These are phyloP conservation scores for Dendrobium catenatum DNA, from an alignment of 106 monocot species.

Conservation along the genomic window DNA sequence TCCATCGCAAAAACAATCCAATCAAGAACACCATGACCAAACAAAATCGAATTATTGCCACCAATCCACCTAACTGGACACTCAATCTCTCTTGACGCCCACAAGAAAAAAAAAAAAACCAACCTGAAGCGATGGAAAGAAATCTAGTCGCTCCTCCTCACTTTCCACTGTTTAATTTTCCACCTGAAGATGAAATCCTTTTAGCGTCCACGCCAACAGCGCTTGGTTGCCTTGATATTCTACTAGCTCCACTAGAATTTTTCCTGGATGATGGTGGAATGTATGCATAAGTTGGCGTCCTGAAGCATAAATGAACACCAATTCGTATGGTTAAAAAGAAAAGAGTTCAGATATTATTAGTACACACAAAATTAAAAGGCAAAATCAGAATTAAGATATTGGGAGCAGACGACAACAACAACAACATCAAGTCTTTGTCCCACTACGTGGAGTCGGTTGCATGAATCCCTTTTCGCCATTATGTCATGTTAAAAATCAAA, in stretches of 20 bases:
- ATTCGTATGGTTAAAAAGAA: too few species aligned
- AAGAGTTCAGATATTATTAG: too few species aligned
- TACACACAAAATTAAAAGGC: too few species aligned
- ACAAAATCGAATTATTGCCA: background rate
- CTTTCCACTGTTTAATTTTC: conserved; percentile 24
- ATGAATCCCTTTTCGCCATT: too few species aligned
- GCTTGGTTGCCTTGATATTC: conserved; percentile 23
- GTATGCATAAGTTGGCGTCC: conserved; percentile 32
- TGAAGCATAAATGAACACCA: conserved; percentile 2
- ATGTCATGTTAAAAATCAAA: too few species aligned
- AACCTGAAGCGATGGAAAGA: background rate
- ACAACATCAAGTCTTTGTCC: too few species aligned
- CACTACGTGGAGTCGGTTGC: too few species aligned
- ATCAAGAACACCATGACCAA: background rate
- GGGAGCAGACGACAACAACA: background rate
- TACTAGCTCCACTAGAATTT: conserved; percentile 24
- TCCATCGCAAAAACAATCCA: background rate
- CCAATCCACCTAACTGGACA: background rate
- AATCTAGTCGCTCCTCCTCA: background rate
- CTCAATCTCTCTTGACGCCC: background rate
- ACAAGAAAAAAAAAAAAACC: background rate
- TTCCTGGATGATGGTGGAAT: conserved; percentile 42
- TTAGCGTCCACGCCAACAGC: conserved; percentile 20
- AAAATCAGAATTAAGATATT: background rate
- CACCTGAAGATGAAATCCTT: conserved; percentile 14